Conservation (phyloP, 208 protist species). For the Crithidia mellificae region DNA sequence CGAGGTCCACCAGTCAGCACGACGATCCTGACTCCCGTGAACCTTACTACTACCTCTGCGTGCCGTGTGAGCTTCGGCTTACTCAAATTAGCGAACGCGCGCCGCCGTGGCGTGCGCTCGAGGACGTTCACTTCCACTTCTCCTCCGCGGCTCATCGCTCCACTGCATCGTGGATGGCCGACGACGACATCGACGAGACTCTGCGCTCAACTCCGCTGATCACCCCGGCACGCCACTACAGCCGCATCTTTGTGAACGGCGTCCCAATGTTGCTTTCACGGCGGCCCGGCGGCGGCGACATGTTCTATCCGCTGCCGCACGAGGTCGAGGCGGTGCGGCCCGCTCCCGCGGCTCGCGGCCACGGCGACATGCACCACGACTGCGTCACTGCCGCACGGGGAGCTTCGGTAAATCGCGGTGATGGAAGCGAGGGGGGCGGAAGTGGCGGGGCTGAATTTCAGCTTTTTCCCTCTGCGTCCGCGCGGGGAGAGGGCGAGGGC, state of each 20-base stretch:
- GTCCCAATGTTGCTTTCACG: conserved; percentile 70
- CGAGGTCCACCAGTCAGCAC: background rate
- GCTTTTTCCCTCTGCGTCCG: conserved; percentile 11
- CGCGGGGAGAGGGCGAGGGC: conserved; percentile 17
- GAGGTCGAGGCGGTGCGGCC: conserved; percentile 42
- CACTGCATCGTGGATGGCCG: conserved; percentile 77
- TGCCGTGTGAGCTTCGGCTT: conserved; percentile 76
- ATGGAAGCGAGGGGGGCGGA: too few species aligned
- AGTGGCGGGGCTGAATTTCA: too few species aligned
- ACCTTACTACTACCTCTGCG: conserved; percentile 86
- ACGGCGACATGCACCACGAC: too few species aligned
- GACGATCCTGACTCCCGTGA: conserved; percentile 29
- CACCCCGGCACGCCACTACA: conserved; percentile 35
- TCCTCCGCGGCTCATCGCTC: conserved; percentile 71
- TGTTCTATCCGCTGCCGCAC: conserved; percentile 85
- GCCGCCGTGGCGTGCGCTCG: conserved; percentile 55
- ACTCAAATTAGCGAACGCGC: conserved; percentile 39
- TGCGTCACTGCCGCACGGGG: too few species aligned
- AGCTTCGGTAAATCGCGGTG: too few species aligned
- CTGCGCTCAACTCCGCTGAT: conserved; percentile 38
- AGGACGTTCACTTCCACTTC: conserved; percentile 87
- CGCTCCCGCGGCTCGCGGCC: too few species aligned
- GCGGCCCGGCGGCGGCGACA: conserved; percentile 76
- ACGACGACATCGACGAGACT: conserved; percentile 73
- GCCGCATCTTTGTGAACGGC: conserved; percentile 79